A percentile compares a stretch with the other conserved stretches of the same genome.
Evolutionary conservation across 1,139 yeast species (phyloP).

Genomic region (Taphrina sp.): DNA sequence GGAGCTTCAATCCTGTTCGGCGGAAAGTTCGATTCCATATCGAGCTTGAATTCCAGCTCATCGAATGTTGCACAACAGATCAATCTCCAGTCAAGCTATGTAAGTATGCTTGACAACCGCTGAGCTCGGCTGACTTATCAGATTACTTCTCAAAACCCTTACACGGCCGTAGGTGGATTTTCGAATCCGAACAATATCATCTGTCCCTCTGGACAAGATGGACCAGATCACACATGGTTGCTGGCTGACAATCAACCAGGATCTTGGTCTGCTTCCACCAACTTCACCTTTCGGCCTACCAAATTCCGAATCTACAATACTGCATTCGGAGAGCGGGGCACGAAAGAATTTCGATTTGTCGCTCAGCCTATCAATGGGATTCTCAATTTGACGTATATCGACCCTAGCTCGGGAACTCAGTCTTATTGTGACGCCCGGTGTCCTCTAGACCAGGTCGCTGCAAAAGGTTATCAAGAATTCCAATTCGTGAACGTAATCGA

Average conservation of each 20-base stretch:
- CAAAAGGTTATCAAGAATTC: conserved; percentile 68
- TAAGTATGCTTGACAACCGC: conserved; percentile 43
- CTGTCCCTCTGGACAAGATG: conserved; percentile 55
- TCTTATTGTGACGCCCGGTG: conserved; percentile 80
- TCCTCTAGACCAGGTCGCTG: conserved; percentile 55
- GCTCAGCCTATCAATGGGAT: conserved; percentile 83
- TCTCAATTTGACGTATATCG: conserved; percentile 83
- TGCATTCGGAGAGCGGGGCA: conserved; percentile 52
- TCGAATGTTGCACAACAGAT: conserved; percentile 45
- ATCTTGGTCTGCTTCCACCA: conserved; percentile 65
- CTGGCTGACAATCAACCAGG: conserved; percentile 56
- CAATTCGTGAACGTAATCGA: conserved; percentile 68
- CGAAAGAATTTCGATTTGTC: conserved; percentile 66
- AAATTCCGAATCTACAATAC: conserved; percentile 67
- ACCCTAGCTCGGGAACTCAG: conserved; percentile 59
- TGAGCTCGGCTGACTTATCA: conserved; percentile 50
- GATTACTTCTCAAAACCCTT: conserved; percentile 27
- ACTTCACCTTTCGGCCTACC: conserved; percentile 63
- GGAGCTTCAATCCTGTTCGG: conserved; percentile 66
- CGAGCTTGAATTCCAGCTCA: conserved; percentile 40
- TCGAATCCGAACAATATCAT: conserved; percentile 50
- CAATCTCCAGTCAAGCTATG: conserved; percentile 66
- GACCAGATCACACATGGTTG: conserved; percentile 56
- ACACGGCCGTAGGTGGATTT: conserved; percentile 43
- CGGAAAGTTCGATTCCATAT: conserved; percentile 58